phyloP scores from a whole-genome alignment of 345 rosid genomes.

The Citrus maxima region DNA sequence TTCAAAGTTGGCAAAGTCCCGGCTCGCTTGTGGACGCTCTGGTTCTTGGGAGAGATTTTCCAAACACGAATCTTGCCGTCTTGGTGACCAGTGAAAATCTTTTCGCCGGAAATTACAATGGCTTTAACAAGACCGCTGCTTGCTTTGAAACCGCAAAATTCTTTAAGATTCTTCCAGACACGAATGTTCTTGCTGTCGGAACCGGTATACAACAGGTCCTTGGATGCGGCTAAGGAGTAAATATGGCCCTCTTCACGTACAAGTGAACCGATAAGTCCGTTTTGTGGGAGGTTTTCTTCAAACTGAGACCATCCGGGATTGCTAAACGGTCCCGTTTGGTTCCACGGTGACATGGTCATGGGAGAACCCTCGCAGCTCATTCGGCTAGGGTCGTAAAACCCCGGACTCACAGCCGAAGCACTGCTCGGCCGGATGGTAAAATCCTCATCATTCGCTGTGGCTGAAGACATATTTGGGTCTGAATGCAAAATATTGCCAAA shows the following conservation, averaged over 20 bases:
- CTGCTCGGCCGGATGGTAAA: constrained; percentile 61
- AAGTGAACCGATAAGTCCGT: constrained; percentile 79
- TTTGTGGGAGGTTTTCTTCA: constrained; percentile 49
- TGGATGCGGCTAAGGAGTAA: constrained; percentile 80
- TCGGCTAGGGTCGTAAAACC: constrained; percentile 41
- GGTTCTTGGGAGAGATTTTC: constrained; percentile 70
- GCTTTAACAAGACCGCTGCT: constrained; percentile 93
- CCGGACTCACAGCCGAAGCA: constrained; percentile 54
- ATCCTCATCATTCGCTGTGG: constrained; percentile 39
- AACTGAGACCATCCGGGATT: constrained; percentile 42
- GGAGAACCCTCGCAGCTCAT: constrained; percentile 92
- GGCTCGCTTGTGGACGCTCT: constrained; percentile 60
- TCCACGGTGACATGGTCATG: constrained; percentile 96
- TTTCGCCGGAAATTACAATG: constrained; percentile 70
- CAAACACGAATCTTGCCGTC: constrained; percentile 94
- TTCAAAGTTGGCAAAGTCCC: constrained; percentile 85
- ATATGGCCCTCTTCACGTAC: constrained; percentile 94
- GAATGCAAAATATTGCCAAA: constrained; percentile 30
- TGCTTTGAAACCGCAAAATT: constrained; percentile 82
- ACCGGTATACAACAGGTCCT: constrained; percentile 88
- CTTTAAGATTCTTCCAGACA: constrained; percentile 89
- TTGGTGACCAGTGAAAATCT: constrained; percentile 92
- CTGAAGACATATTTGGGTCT: constrained; percentile 45
- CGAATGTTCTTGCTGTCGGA: constrained; percentile 97
- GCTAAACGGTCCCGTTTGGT: constrained; percentile 55